Evolutionary conservation across 306 rosid genomes (phyloP), one percentile per base, ranked within the genome.

Genomic region (Cicer cuneatum): DNA sequence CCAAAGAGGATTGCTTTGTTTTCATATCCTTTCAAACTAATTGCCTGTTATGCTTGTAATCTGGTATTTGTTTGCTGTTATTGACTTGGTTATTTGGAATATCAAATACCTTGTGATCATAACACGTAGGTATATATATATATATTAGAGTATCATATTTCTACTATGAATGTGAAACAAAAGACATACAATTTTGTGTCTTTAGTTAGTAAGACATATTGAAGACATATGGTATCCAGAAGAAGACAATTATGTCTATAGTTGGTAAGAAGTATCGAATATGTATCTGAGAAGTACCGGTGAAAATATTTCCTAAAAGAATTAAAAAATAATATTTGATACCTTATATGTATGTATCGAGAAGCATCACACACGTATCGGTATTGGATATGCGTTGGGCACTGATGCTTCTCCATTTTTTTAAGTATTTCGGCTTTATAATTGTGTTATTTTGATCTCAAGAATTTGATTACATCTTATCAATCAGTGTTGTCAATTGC

Each of bases 31-130:
- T n/a, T 49, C 59, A 16, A 40, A 29, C 11, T 42, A 43, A 2
- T 70, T 68, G 47, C 13, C 15, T 53, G 10, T 0, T 71, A n/a
- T 72, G 39, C 68, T 72, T 78, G 58, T 58, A 14, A 38, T 63
- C 46, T 62, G 37, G 5, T 78, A 13, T 15, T 74, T 42, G 10
- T 66, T 52, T 40, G 54, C 45, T 51, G 11, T 47, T 77, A 5
- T 48, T 78, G 63, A 54, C n/a, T 60, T 3, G 68, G 29, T 63
- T 63, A 63, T 14, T 40, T 40, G 29, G 24, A 12, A 49, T 72
- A 54, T 67, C 5, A 67, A 78, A 24, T 47, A 10, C n/a, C 42
- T 12, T 41, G 33, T 64, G 5, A 29, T 29, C 33, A 3, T 29
- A 29, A 3, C 33, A 29, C 33, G 0, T 29, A 29, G 33, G 33